phyloP scores from a whole-genome alignment of 495 filamentous ascomycete species.

The Neurospora cerealis region DNA sequence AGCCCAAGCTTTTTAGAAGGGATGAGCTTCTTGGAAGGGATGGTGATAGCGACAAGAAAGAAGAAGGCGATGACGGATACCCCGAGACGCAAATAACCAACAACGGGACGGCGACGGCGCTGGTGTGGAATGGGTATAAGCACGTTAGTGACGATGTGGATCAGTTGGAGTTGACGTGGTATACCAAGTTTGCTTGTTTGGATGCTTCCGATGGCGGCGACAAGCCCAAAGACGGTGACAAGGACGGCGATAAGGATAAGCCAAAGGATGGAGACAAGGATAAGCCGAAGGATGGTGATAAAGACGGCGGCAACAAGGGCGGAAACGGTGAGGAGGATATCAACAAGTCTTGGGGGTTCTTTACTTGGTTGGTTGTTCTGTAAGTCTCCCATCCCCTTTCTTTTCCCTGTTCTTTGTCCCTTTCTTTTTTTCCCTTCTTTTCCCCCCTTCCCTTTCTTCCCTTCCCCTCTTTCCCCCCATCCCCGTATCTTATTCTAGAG shows the following conservation, averaged over 20 bases:
- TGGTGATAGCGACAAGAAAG: neutral
- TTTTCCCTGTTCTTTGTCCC: neutral
- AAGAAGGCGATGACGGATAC: conserved; percentile 24
- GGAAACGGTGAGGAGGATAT: conserved; percentile 14
- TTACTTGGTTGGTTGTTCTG: conserved; percentile 96
- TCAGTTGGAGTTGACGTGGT: conserved; percentile 67
- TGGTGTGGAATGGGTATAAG: conserved; percentile 64
- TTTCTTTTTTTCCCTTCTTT: neutral
- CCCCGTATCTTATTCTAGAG: conserved; percentile 2
- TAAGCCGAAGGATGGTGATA: conserved; percentile 6
- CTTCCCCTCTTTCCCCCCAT: neutral
- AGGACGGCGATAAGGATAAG: conserved; percentile 31
- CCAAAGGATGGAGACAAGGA: conserved; percentile 22
- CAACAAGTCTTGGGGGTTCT: conserved; percentile 71
- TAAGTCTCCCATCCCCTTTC: conserved; percentile 38
- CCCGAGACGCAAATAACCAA: conserved; percentile 34
- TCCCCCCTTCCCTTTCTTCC: neutral
- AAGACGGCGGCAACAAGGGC: neutral
- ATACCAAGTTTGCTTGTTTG: conserved; percentile 70
- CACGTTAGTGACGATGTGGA: conserved; percentile 37
- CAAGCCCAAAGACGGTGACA: conserved; percentile 30
- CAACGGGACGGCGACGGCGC: conserved; percentile 42
- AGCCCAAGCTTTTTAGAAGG: conserved; percentile 1
- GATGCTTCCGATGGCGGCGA: conserved; percentile 28
- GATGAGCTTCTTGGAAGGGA: neutral